A percentile compares a stretch with the other conserved stretches of the same genome.
These are phyloP conservation scores for Ophiocordyceps camponoti-rufipedis DNA, from an alignment of 2,329 filamentous ascomycete species.

Conservation along the genomic window DNA sequence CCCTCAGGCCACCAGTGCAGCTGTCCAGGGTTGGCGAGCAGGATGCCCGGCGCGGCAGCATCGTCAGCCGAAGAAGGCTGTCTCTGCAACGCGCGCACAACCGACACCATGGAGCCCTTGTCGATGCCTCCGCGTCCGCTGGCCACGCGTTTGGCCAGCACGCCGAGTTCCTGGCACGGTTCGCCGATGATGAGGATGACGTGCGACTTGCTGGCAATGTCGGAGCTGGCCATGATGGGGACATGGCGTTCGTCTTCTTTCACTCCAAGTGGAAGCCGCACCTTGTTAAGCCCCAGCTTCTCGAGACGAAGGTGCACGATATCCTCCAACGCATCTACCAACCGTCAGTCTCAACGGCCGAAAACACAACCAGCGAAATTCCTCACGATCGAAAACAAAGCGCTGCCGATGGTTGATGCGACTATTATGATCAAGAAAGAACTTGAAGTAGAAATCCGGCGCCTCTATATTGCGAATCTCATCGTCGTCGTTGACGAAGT, in stretches of 20 bases:
- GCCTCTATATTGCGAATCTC: conserved; percentile 54
- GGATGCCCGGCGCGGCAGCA: conserved; percentile 32
- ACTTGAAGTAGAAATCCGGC: conserved; percentile 55
- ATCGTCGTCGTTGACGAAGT: conserved; percentile 60
- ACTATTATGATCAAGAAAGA: conserved; percentile 52
- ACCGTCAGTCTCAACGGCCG: not conserved
- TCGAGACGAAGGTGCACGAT: conserved; percentile 46
- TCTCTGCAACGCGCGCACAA: conserved; percentile 30
- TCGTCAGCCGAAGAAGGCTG: conserved; percentile 13
- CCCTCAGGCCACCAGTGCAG: conserved; percentile 55
- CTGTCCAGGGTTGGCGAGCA: conserved; percentile 66
- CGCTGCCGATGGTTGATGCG: conserved; percentile 61
- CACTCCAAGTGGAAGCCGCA: conserved; percentile 41
- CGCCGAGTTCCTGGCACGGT: conserved; percentile 49
- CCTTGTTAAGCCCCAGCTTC: conserved; percentile 36
- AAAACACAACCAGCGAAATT: not conserved
- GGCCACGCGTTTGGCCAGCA: conserved; percentile 52
- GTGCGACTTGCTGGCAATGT: conserved; percentile 33
- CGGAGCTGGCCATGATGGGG: conserved; percentile 40
- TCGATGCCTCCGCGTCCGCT: conserved; percentile 46
- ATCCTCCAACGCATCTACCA: conserved; percentile 39
- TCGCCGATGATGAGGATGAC: conserved; percentile 64
- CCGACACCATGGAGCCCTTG: conserved; percentile 49
- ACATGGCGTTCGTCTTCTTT: conserved; percentile 35
- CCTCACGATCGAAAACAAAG: conserved; percentile 51